These are phyloP conservation scores for Alloascoidea africana DNA, from an alignment of 805 yeast genomes.

Conservation along the genomic window DNA sequence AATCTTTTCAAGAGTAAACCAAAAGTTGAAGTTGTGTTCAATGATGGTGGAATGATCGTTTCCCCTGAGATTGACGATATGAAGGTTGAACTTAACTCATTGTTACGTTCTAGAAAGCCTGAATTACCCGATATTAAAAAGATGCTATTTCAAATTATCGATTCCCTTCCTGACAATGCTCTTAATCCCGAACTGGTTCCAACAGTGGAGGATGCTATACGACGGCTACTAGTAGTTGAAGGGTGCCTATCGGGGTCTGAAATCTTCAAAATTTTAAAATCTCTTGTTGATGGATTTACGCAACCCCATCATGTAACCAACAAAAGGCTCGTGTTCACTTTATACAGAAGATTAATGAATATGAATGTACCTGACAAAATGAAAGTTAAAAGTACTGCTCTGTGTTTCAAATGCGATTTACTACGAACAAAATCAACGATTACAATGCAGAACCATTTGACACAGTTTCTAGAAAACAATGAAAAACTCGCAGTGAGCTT, in stretches of 20 bases:
- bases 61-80: not conserved
- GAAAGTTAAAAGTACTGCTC: not conserved
- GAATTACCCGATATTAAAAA: constrained; percentile 1
- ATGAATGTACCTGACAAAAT: not conserved
- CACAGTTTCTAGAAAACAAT: not conserved
- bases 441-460: not conserved
- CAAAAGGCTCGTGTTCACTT: not conserved
- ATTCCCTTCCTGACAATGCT: not conserved
- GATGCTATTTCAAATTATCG: not conserved
- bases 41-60: not conserved
- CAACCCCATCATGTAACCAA: not conserved
- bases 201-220: not conserved
- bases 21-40: not conserved
- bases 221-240: not conserved
- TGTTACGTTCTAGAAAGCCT: not conserved
- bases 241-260: not conserved
- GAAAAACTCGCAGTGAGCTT: not conserved
- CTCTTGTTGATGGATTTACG: not conserved
- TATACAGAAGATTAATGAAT: not conserved
- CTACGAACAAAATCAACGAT: not conserved
- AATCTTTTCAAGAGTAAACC: not conserved
- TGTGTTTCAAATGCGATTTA: not conserved
- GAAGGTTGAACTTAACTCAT: not conserved
- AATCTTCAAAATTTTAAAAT: not conserved
- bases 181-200: not conserved